Evolutionary conservation across 2,329 filamentous ascomycete genomes (phyloP), one percentile per base, ranked within the genome.

Genomic region (Colletotrichum eremochloae): DNA sequence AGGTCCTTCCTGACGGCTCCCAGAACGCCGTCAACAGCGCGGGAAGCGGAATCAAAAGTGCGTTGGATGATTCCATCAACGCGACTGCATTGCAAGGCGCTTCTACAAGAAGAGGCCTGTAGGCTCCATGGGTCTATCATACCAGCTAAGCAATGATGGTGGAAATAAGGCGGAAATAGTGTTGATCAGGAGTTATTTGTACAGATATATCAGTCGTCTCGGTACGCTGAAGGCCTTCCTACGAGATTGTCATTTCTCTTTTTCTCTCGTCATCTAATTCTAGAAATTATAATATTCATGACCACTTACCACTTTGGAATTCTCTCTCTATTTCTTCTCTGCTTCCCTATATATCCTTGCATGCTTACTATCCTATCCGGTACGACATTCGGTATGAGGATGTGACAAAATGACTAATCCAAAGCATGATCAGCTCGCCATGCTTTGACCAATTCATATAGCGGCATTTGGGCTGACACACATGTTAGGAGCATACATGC

Each of bases 121-220:
- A 7, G 48, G 8, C 24, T 24, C 24, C 24, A 24, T 24, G 24
- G 24, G 24, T 24, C 24, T 24, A 24, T 24, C 24, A 24, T 24
- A n/a, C 0, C 9, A 46, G 24, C 12, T 5, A 5, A 4, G 24
- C 3, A 9, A 9, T 1, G 3, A n/a, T 53, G 3, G 6, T 4
- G 15, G 50, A 53, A 31, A 31, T 31, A 3, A 24, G 12, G 1
- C 6, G 15, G 40, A 36, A 36, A 36, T 36, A 36, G 33, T 36
- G 33, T 36, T 36, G 33, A 8, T 36, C 24, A 24, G 24, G 24
- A 24, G 24, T 24, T 24, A 24, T 24, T 24, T 24, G 24, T 24
- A 24, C 24, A 24, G 24, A 24, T 24, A 24, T 24, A 24, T 24
- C 24, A 24, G 24, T 1, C 24, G 24, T 24, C 24, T 24, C 24